Percentiles rank a stretch among this genome's conserved stretches.
Conservation (phyloP, 2,329 filamentous ascomycete genomes). For the Claviceps capensis region DNA sequence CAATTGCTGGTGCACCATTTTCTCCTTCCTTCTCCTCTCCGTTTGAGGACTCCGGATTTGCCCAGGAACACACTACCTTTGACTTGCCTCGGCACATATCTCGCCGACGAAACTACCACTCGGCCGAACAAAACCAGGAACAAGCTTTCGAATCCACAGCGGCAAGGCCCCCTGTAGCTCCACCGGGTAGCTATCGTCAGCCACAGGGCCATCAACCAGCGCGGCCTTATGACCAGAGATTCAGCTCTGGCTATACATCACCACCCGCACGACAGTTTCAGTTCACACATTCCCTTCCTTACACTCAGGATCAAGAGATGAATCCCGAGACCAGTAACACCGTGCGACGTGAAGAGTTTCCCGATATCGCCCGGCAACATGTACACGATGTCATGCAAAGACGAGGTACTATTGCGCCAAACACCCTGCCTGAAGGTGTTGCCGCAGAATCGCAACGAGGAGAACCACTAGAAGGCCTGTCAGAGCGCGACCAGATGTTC, state of each 20-base stretch:
- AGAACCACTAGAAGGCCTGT: conserved; percentile 23
- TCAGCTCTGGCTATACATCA: conserved; percentile 6
- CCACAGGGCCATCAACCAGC: conserved; percentile 23
- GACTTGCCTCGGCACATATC: conserved; percentile 11
- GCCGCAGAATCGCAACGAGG: conserved; percentile 19
- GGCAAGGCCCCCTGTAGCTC: conserved; percentile 35
- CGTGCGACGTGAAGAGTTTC: conserved; percentile 6
- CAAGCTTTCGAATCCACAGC: conserved; percentile 12
- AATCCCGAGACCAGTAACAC: conserved; percentile 14
- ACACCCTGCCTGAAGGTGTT: conserved; percentile 8
- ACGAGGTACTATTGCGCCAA: conserved; percentile 9
- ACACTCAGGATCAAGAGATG: conserved; percentile 12
- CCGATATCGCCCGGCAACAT: conserved; percentile 5
- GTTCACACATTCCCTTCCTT: background rate
- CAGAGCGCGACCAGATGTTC: conserved; percentile 42
- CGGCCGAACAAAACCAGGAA: conserved; percentile 24
- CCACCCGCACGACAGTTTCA: background rate
- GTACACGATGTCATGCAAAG: conserved; percentile 11
- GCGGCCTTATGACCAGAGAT: conserved; percentile 12
- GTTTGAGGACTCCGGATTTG: background rate
- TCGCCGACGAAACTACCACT: conserved; percentile 4
- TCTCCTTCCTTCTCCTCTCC: background rate
- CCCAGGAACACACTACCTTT: conserved; percentile 23
- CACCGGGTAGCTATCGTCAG: conserved; percentile 43
- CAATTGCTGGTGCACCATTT: background rate